phyloP scores from a whole-genome alignment of 495 filamentous ascomycete species.

The Immersiella caudata region DNA sequence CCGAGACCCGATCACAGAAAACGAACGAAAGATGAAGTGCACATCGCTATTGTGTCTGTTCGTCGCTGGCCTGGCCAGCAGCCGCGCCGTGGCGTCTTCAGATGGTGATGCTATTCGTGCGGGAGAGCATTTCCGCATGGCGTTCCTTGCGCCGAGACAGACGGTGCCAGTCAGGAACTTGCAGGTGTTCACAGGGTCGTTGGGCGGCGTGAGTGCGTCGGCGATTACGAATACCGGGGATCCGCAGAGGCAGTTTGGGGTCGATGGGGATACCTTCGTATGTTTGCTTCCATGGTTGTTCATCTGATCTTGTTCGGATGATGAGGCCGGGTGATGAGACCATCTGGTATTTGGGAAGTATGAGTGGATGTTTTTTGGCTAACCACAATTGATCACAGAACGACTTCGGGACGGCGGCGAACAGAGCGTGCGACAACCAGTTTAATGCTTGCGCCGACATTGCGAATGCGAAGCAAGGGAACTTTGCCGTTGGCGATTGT shows the following conservation, averaged over 20 bases:
- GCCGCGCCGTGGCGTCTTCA: slow-evolving; percentile 16
- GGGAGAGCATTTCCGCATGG: slow-evolving; percentile 27
- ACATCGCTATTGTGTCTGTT: background rate
- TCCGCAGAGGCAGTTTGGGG: slow-evolving; percentile 46
- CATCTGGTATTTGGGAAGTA: slow-evolving; percentile 21
- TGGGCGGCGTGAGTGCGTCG: slow-evolving; percentile 31
- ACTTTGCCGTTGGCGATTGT: slow-evolving; percentile 40
- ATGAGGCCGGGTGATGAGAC: too few relatives aligned
- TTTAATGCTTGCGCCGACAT: slow-evolving; percentile 43
- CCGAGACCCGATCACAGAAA: background rate
- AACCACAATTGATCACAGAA: slow-evolving; percentile 28
- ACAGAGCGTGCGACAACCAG: slow-evolving; percentile 45
- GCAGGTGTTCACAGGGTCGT: slow-evolving; percentile 29
- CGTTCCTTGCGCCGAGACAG: slow-evolving; percentile 26
- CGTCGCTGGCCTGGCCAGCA: slow-evolving; percentile 17
- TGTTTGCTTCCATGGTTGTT: slow-evolving; percentile 23
- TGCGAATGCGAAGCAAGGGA: slow-evolving; percentile 33
- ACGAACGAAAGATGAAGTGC: slow-evolving; percentile 14
- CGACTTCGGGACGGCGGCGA: slow-evolving; percentile 45
- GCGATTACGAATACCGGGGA: slow-evolving; percentile 43
- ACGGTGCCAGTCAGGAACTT: slow-evolving; percentile 26
- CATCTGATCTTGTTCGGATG: background rate
- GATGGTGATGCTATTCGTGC: slow-evolving; percentile 21
- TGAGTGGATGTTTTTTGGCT: slow-evolving; percentile 30
- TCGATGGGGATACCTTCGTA: slow-evolving; percentile 53